These are phyloP conservation scores for Glaciozyma antarctica DNA, from an alignment of 768 basidiomycete species.

Conservation along the genomic window DNA sequence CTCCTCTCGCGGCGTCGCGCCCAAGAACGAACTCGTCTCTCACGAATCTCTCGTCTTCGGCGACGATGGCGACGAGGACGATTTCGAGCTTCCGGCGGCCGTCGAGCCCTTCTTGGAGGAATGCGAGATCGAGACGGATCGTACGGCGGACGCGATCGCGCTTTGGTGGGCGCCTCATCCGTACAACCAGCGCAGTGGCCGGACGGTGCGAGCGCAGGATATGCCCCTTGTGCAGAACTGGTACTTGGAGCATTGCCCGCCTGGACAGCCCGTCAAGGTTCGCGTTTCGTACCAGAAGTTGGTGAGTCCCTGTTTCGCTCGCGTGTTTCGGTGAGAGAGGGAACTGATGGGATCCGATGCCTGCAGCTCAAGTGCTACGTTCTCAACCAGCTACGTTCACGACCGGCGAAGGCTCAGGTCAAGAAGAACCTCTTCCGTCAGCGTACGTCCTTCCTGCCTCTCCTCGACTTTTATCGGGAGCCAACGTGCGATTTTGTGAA, in stretches of 20 bases:
- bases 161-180: constrained; percentile 99
- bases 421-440: constrained; percentile 96
- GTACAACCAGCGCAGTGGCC: constrained; percentile 81
- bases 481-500: neutral
- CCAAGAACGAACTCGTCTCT: constrained; percentile 66
- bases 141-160: constrained; percentile 92
- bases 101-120: constrained; percentile 73
- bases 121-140: constrained; percentile 55
- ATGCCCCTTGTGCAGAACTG: constrained; percentile 93
- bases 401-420: constrained; percentile 89
- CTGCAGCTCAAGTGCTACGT: constrained; percentile 68
- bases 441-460: constrained; percentile 39
- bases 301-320: constrained; percentile 39
- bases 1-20: constrained; percentile 71
- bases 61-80: constrained; percentile 63
- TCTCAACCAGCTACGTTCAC: constrained; percentile 80
- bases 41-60: constrained; percentile 93
- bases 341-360: neutral
- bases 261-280: constrained; percentile 91
- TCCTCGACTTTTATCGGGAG: neutral
- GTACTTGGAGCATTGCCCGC: constrained; percentile 97
- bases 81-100: constrained; percentile 73
- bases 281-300: constrained; percentile 98
- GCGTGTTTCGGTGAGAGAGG: neutral
- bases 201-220: constrained; percentile 89